These are phyloP conservation scores for Rhizopogon roseolus DNA, from an alignment of 768 basidiomycete genomes.

Conservation along the genomic window DNA sequence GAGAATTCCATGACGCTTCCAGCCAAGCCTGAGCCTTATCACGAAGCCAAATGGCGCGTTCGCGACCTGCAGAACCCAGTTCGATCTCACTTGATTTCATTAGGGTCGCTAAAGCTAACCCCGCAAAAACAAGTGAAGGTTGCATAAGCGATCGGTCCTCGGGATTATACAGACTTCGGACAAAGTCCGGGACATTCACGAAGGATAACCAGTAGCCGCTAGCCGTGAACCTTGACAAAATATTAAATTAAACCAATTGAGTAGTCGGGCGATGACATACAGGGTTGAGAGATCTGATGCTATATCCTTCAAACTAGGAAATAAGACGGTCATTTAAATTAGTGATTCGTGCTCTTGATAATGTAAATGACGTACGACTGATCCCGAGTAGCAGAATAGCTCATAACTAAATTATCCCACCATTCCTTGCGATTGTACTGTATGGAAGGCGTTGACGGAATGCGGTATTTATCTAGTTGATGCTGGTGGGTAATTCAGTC, in stretches of 20 bases:
- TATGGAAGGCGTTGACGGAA: constrained; percentile 21
- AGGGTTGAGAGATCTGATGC: constrained; percentile 45
- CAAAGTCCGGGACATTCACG: constrained; percentile 53
- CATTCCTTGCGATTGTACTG: constrained; percentile 35
- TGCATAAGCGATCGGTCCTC: constrained; percentile 56
- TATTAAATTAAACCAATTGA: constrained; percentile 1
- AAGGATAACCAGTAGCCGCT: constrained; percentile 68
- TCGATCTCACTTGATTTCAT: constrained; percentile 71
- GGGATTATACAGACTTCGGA: constrained; percentile 46
- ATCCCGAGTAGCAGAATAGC: constrained; percentile 35
- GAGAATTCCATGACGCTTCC: constrained; percentile 43
- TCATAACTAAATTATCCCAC: constrained; percentile 45
- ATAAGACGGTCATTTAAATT: neutral
- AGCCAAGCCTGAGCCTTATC: constrained; percentile 53
- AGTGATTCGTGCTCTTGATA: neutral
- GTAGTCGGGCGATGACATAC: constrained; percentile 29
- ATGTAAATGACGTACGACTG: constrained; percentile 33
- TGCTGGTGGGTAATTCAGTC: constrained; percentile 5
- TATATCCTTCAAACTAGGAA: constrained; percentile 43
- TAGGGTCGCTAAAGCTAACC: constrained; percentile 64
- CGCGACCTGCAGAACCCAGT: constrained; percentile 46
- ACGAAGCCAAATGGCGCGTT: constrained; percentile 52
- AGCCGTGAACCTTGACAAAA: constrained; percentile 49
- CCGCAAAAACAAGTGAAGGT: constrained; percentile 65
- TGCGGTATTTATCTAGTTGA: constrained; percentile 21